Conservation (phyloP, 352 stramenopile genomes). For the Phytophthora vignae region DNA sequence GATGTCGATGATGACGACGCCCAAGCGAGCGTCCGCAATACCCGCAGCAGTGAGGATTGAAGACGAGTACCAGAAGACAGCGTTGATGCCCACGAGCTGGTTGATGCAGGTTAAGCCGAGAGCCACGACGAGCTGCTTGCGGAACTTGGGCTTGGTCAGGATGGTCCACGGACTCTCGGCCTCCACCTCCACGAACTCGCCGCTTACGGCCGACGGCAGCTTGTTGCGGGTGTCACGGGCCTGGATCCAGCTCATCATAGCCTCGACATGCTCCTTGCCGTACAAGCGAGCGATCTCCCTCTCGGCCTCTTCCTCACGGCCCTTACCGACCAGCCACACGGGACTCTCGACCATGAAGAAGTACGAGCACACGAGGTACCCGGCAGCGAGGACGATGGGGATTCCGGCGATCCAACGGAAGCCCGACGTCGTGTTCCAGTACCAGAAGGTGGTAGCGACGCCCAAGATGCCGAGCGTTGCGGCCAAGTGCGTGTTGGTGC, state of each 20-base stretch:
- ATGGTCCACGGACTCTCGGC: slow-evolving; percentile 26
- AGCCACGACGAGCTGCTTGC: slow-evolving; percentile 46
- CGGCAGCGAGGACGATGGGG: slow-evolving; percentile 26
- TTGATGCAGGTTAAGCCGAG: slow-evolving; percentile 43
- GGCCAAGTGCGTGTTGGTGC: slow-evolving; percentile 49
- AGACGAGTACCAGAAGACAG: slow-evolving; percentile 71
- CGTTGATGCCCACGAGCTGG: slow-evolving; percentile 70
- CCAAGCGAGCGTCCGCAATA: slow-evolving; percentile 51
- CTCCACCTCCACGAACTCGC: slow-evolving; percentile 11
- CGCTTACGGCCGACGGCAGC: slow-evolving; percentile 29
- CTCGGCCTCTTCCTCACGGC: slow-evolving; percentile 34
- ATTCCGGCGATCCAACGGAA: slow-evolving; percentile 60
- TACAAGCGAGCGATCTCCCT: slow-evolving; percentile 39
- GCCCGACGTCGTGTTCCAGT: slow-evolving; percentile 45
- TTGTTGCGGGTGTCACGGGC: slow-evolving; percentile 19
- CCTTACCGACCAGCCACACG: slow-evolving; percentile 49
- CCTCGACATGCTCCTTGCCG: slow-evolving; percentile 40
- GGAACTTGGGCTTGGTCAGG: slow-evolving; percentile 28
- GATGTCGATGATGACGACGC: slow-evolving; percentile 58
- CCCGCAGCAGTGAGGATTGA: slow-evolving; percentile 57
- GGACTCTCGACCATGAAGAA: slow-evolving; percentile 53
- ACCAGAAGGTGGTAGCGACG: slow-evolving; percentile 53
- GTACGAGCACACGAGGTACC: slow-evolving; percentile 32
- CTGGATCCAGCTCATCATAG: slow-evolving; percentile 41
- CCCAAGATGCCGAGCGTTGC: slow-evolving; percentile 51